phyloP scores from a whole-genome alignment of 1,284 basidiomycete species.

The Phellopilus nigrolimitatus region DNA sequence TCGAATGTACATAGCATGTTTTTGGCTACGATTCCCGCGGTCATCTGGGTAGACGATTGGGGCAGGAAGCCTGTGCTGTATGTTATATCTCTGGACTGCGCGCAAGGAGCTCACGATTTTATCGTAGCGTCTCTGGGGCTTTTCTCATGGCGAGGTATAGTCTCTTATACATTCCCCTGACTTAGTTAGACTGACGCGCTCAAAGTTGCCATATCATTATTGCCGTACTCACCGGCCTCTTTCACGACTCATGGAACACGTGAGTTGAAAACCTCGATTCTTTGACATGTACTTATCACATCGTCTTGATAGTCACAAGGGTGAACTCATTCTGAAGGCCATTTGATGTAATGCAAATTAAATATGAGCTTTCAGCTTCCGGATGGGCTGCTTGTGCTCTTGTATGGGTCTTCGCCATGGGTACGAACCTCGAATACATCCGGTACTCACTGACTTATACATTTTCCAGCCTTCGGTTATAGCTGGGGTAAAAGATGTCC shows the following conservation, averaged over 20 bases:
- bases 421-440: conserved; percentile 28
- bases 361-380: conserved; percentile 36
- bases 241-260: conserved; percentile 45
- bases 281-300: background rate
- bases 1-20: conserved; percentile 58
- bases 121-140: conserved; percentile 50
- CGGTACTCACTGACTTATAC: conserved; percentile 5
- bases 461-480: conserved; percentile 49
- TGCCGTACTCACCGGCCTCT: conserved; percentile 54
- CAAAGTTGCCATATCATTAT: conserved; percentile 60
- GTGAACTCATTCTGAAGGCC: background rate
- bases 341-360: no score
- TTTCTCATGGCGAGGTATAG: conserved; percentile 61
- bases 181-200: conserved; percentile 32
- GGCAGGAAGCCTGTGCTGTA: conserved; percentile 63
- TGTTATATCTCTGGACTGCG: conserved; percentile 25
- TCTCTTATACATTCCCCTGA: conserved; percentile 41
- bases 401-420: conserved; percentile 66
- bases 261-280: conserved; percentile 27
- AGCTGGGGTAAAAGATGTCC: conserved; percentile 47
- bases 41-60: conserved; percentile 67
- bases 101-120: background rate
- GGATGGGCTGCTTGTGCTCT: conserved; percentile 63
- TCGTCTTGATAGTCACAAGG: background rate
- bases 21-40: conserved; percentile 68